Evolutionary conservation across 2,329 filamentous ascomycete species (phyloP), one percentile per base, ranked within the genome.

Genomic region (Ceratocystis alfenasii): DNA sequence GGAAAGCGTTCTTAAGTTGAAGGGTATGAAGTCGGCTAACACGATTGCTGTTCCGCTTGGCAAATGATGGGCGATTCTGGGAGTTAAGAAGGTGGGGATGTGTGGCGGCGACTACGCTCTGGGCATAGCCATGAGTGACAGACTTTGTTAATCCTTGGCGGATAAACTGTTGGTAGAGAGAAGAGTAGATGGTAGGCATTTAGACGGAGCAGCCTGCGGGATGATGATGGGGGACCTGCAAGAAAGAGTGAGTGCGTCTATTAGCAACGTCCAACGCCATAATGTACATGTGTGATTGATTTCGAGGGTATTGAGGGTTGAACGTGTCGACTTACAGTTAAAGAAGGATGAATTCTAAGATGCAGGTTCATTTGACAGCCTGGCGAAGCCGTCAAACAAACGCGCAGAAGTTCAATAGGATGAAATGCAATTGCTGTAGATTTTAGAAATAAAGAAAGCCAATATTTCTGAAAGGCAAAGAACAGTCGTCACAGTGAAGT

Each of bases 281-380:
- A 5, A 4, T 41, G 4, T 15, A 15, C 3, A 15, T 41, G 36
- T 15, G 36, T 41, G 36, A 41, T 41, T 4, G 3, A 3, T 12
- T 3, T 41, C 36, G 12, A 41, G 36, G 36, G 46, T n/a, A 8
- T 1, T 22, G 20, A 48, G 17, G 2, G 46, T 22, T n/a, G 50
- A n/a, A 10, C 3, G 50, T 25, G 20, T 68, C 74, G 75, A 74
- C 69, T 68, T 67, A 70, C 55, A 41, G 25, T 48, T 80, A 80
- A 76, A 81, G 80, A 80, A 79, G 82, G 78, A 79, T 77, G 76
- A 79, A 80, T 78, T 75, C 78, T 78, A 78, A 78, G 79, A 80
- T 92, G 90, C 92, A 96, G 90, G 90, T 94, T 96, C 92, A 96
- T 96, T 90, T 93, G 90, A 95, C 90, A 92, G 90, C 87, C 50